Base-by-base conservation (phyloP, 441 rosid genomes). In the Corymbia calophylla region DNA sequence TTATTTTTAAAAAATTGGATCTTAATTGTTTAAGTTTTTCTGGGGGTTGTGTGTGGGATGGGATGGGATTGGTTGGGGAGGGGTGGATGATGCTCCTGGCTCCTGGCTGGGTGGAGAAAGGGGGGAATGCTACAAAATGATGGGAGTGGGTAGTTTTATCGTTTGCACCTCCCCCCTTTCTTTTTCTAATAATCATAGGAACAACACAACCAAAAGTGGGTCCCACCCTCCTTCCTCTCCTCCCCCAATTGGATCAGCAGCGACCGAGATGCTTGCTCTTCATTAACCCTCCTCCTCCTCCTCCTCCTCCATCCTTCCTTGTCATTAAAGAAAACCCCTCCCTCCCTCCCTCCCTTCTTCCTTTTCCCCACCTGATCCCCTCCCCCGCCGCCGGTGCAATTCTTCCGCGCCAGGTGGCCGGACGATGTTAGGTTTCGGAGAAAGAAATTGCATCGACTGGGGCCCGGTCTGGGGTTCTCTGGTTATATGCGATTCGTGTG, bases 41-140 rank as follows among this genome's bases (percentile, higher is more conserved):
- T 77, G 3, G 48, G 51, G 17, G 51, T 12, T 51, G 8, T 48
- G 82, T n/a, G 23, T 13, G 44, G 84, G 84, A 77, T 44, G 81
- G 82, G 53, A 44, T 13, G 44, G 84, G 84, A 77, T 44, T 15
- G 49, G 89, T 23, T 58, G 62, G 29, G 16, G 90, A 23, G 29
- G 29, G 64, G n/a, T 8, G 90, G 88, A 85, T n/a, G 70, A 32
- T 91, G 96, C 94, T 77, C n/a, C n/a, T 11, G n/a, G 96, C 94
- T 77, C n/a, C n/a, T 11, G n/a, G 84, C 97, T 93, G 98, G 93
- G 94, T 93, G 95, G 95, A 91, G 90, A 49, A 91, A 55, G 90
- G 88, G 87, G 80, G 93, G 90, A 91, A 44, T 44, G 53, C 84
- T 91, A 91, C 93, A 92, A 92, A 86, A 94, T 91, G 93, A 92